Evolutionary conservation across 2,329 filamentous ascomycete genomes (phyloP), one percentile per base, ranked within the genome.

Genomic region (Neonectria sp.): DNA sequence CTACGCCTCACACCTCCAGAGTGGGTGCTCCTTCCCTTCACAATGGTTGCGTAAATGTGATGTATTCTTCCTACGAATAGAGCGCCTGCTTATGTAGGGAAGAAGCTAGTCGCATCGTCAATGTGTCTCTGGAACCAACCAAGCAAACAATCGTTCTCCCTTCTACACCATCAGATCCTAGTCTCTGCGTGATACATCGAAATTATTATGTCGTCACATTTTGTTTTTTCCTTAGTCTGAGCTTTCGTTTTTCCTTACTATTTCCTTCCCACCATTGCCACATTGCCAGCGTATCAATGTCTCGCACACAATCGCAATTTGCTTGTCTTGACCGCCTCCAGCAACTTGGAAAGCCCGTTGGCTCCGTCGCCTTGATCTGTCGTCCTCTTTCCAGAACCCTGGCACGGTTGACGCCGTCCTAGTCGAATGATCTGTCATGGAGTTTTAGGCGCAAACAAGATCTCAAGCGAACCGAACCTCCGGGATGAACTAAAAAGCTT

Each of bases 401-500:
- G 66, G 71, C 66, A 74, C 49, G 40, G 55, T 72, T 70, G 67
- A 68, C 64, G 65, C 58, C 65, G 67, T 71, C 71, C 65, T 73
- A 68, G 68, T 71, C 72, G 58, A 74, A 72, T 72, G 71, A 72
- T 73, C 71, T 68, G 69, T 73, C 67, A 69, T 63, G 68, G 70
- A 72, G 69, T 68, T 65, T 72, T 75, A 76, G 76, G 75, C 76
- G 73, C 74, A 76, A 75, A 78, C 74, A 79, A 79, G 79, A 81
- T 80, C 78, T 79, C 76, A 77, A 77, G 76, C 76, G 81, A 81
- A 78, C 81, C 81, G 73, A 76, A 69, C 72, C 73, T 76, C 75
- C 75, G 81, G 81, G 78, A 81, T 75, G 75, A 78, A 79, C 81
- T 82, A 82, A 79, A 78, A 77, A 72, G 69, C 74, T 68, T 71